A percentile compares a stretch with the other conserved stretches of the same genome.
phyloP scores from a whole-genome alignment of 495 filamentous ascomycete genomes.

The Neurospora pannonica region DNA sequence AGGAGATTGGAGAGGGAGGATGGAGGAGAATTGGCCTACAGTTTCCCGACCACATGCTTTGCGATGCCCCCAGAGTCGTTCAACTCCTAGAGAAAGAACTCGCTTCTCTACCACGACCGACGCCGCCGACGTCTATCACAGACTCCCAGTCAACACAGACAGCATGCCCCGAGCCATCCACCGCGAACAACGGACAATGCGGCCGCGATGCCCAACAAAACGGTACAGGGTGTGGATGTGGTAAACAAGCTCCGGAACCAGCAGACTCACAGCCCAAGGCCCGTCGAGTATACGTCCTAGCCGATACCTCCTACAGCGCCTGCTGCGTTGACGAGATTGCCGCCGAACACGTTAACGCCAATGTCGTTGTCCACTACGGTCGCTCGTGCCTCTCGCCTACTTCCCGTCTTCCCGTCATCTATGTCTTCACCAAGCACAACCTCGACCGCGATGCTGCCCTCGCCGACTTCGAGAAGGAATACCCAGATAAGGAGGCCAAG shows the following conservation, averaged over 20 bases:
- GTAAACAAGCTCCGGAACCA: neutral
- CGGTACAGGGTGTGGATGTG: neutral
- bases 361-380: conserved; percentile 92
- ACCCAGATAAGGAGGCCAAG: conserved; percentile 50
- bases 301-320: conserved; percentile 91
- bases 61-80: conserved; percentile 75
- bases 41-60: conserved; percentile 86
- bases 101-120: neutral
- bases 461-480: conserved; percentile 57
- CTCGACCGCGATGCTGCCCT: conserved; percentile 51
- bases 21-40: conserved; percentile 80
- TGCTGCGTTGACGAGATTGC: conserved; percentile 98
- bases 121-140: neutral
- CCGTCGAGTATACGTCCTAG: conserved; percentile 63
- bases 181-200: neutral
- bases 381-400: conserved; percentile 87
- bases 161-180: neutral
- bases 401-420: conserved; percentile 77
- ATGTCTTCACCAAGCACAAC: conserved; percentile 72
- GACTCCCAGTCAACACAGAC: neutral
- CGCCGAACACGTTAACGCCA: conserved; percentile 84
- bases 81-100: conserved; percentile 56
- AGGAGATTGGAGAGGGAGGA: conserved; percentile 57
- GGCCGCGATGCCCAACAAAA: neutral
- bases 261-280: conserved; percentile 5